Evolutionary conservation across 1,139 yeast species (phyloP), one percentile per base, ranked within the genome.

Genomic region (Hyphopichia burtonii): DNA sequence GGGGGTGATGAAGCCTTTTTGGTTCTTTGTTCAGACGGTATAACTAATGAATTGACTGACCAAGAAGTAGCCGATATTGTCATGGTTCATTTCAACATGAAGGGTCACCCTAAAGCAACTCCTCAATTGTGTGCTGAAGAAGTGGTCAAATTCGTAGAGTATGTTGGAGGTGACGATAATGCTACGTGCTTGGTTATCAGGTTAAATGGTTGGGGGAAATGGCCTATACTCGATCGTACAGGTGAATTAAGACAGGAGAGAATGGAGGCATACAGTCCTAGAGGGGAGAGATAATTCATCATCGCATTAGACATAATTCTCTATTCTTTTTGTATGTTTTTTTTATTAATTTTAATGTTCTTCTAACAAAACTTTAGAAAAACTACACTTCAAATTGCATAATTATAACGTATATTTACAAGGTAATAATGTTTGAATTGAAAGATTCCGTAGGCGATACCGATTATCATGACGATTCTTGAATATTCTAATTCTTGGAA

Each of bases 141-240:
- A 59, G 86, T 93, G 19, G 79, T 91, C 15, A 78, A 82, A 51
- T 93, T 84, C 58, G 86, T 91, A 14, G 93, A 86, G 56, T 87
- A 87, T 39, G 76, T 91, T 11, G 96, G 96, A 9, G 95, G 96
- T 3, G 93, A 88, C 54, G 99, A 93, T 61, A 93, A 93, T 64
- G 95, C 98, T 11, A 89, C 97, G 0, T 89, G 96, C 58, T 56
- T 86, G 49, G 89, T 93, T 11, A 65, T 93, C 3, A 70, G 96
- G 43, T 68, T 93, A 43, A 76, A 78, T 34, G 96, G 96, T 7
- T 93, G 99, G 99, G 96, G 96, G 11, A 76, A 80, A 43, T 93
- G 98, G 97, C 93, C 93, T 5, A 66, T 77, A 46, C 55, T 71
- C 12, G 98, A 93, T 65, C 69, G 96, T 39, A 89, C 97, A 0